Conservation (phyloP, 148 eudicot species). For the Persicaria tinctoria region DNA sequence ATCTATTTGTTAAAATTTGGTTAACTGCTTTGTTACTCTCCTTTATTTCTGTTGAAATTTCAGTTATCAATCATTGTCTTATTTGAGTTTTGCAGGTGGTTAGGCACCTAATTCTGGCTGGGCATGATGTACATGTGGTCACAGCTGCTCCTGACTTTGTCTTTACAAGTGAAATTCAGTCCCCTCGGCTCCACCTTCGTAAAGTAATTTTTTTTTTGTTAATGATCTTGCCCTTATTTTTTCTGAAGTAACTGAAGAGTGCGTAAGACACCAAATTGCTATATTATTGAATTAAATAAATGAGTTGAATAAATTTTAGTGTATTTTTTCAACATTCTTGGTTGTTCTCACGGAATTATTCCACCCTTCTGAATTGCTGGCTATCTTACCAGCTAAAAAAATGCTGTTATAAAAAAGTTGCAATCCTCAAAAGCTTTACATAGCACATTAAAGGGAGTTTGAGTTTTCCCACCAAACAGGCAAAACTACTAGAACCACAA, state of each 20-base stretch:
- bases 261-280: neutral
- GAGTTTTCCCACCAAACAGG: too few species aligned
- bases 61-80: neutral
- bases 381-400: neutral
- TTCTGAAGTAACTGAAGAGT: neutral
- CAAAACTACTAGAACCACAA: too few species aligned
- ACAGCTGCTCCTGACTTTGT: constrained; percentile 98
- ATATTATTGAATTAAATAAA: neutral
- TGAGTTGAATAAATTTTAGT: neutral
- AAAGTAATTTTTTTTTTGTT: constrained; percentile 36
- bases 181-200: constrained; percentile 84
- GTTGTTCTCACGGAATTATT: neutral
- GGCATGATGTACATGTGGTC: constrained; percentile 92
- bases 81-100: constrained; percentile 51
- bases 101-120: constrained; percentile 81
- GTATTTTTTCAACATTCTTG: neutral
- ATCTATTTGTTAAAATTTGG: neutral
- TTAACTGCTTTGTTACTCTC: neutral
- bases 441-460: too few species aligned
- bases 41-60: constrained; percentile 1
- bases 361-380: neutral
- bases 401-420: neutral
- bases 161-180: constrained; percentile 87
- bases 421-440: neutral
- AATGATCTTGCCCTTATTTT: neutral